Evolutionary conservation across 2,329 filamentous ascomycete species (phyloP), one percentile per base, ranked within the genome.

Genomic region (Xylariales sp.): DNA sequence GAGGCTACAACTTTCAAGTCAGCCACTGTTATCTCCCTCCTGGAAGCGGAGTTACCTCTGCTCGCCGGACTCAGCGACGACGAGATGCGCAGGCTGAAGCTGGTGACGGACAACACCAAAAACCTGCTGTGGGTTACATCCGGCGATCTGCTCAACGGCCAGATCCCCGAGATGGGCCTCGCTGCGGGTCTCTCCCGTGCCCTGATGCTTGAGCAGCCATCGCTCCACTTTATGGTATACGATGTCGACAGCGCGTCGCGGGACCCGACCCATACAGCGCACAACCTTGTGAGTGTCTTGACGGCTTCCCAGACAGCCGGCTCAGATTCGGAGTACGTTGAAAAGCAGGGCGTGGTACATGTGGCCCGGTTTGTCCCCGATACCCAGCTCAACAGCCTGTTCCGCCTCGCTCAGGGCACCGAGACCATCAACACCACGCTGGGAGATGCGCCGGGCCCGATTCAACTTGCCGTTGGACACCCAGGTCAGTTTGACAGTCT

Each of bases 171-270:
- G 19, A 34, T 28, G 11, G 40, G 27, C 3, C 40, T 47, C 0
- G 40, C 17, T 1, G 18, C 12, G 15, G 46, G 47, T 3, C 24
- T 50, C 6, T 29, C 41, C 10, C 23, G 47, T 3, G 37, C 47
- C 8, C 17, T 50, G 5, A 42, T 30, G n/a, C 18, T 50, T 14
- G 47, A 50, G 25, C 47, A 50, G 28, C 47, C 47, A 2, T 35
- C 45, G 4, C 40, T 48, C n/a, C 31, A 34, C 11, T 46, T 48
- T 27, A 40, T 35, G 31, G 40, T 36, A 4, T 41, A 29, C 17
- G 47, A 50, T 27, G 20, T 50, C 10, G 47, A 47, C n/a, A n/a
- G n/a, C n/a, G n/a, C n/a, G n/a, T n/a, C n/a, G n/a, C n/a, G n/a
- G n/a, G n/a, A n/a, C n/a, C n/a, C n/a, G n/a, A n/a, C n/a, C n/a